Conservation (phyloP, 2,329 filamentous ascomycete genomes). For the Periglandula ipomoeae region DNA sequence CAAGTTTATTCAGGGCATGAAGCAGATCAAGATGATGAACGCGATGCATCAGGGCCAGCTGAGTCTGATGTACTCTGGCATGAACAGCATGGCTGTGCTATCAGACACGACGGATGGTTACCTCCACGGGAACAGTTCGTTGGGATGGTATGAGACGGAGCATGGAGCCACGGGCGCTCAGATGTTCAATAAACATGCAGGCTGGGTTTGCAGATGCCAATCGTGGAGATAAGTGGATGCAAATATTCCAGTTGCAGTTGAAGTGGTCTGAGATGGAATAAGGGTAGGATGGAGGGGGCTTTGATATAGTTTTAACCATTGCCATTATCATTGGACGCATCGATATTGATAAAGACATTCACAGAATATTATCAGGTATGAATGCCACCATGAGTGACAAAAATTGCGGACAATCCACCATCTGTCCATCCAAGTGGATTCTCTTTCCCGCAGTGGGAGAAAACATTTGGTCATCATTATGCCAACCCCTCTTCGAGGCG, state of each 20-base stretch:
- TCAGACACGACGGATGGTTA: conserved; percentile 20
- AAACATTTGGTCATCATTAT: too few species aligned
- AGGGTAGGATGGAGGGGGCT: not conserved
- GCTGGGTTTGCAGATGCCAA: conserved; percentile 20
- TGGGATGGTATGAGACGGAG: conserved; percentile 27
- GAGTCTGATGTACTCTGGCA: conserved; percentile 25
- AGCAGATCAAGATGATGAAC: conserved; percentile 21
- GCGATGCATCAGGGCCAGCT: conserved; percentile 24
- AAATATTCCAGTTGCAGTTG: conserved; percentile 16
- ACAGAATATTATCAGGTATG: too few species aligned
- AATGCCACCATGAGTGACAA: too few species aligned
- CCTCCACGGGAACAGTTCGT: conserved; percentile 22
- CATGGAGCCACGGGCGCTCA: conserved; percentile 24
- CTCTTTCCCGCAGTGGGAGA: too few species aligned
- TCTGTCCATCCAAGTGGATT: too few species aligned
- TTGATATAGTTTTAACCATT: too few species aligned
- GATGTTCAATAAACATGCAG: conserved; percentile 23
- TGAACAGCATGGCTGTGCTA: conserved; percentile 18
- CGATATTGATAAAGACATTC: too few species aligned
- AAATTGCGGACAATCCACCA: too few species aligned
- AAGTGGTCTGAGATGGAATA: conserved; percentile 25
- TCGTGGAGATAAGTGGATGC: conserved; percentile 17
- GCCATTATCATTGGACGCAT: too few species aligned
- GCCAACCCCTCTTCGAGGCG: too few species aligned
- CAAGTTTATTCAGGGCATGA: conserved; percentile 18